Conservation (phyloP, 2,329 filamentous ascomycete genomes). For the Calonectria hongkongensis region DNA sequence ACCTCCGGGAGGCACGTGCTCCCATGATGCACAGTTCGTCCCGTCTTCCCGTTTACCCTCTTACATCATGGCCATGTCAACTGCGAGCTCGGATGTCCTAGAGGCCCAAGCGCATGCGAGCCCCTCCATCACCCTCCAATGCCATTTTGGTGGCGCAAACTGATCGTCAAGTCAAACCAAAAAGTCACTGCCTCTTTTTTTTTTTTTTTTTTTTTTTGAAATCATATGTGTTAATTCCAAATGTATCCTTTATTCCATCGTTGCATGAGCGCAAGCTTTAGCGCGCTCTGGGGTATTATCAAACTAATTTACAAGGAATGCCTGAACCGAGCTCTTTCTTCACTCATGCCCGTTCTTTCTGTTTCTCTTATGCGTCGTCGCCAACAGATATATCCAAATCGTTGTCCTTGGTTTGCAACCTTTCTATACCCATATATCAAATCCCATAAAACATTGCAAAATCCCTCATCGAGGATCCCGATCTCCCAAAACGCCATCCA, state of each 20-base stretch:
- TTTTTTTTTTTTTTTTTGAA: not conserved
- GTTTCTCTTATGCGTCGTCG: conserved; percentile 36
- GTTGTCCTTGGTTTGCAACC: conserved; percentile 37
- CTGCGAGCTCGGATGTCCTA: conserved; percentile 22
- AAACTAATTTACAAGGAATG: conserved; percentile 47
- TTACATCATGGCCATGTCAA: conserved; percentile 25
- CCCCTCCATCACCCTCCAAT: not conserved
- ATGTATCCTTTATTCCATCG: conserved; percentile 15
- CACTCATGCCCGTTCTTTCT: conserved; percentile 37
- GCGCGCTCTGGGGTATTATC: conserved; percentile 51
- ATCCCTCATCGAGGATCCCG: conserved; percentile 25
- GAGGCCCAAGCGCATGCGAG: conserved; percentile 30
- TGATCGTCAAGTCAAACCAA: not conserved
- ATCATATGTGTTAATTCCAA: conserved; percentile 23
- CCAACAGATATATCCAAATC: conserved; percentile 33
- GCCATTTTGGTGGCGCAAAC: not conserved
- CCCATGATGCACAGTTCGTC: conserved; percentile 23
- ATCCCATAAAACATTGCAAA: conserved; percentile 4
- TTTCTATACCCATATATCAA: conserved; percentile 45
- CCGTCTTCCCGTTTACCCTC: conserved; percentile 11
- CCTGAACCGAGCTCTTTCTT: conserved; percentile 32
- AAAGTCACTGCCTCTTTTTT: not conserved
- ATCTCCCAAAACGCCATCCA: conserved; percentile 49
- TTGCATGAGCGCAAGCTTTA: conserved; percentile 22
- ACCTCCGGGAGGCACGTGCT: conserved; percentile 6